Base-by-base conservation (phyloP, 2,329 filamentous ascomycete species). In the Mariannaea elegans region DNA sequence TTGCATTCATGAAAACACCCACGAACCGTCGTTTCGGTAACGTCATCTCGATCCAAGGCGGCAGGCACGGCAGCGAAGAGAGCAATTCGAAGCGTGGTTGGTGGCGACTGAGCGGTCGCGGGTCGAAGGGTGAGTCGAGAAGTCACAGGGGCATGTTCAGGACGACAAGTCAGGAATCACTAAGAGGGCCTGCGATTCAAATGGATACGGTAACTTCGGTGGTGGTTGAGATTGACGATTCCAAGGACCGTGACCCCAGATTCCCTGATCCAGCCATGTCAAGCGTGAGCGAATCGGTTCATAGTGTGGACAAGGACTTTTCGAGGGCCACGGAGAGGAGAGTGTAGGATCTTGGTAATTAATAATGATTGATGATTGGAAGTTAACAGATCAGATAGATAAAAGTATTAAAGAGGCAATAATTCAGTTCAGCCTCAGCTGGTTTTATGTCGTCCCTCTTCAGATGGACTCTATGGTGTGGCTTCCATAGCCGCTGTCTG, bases 1-100 rank as follows among this genome's bases (percentile, higher is more conserved):
- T 87, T 56, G 73, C 79, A 0, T 84, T 84, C 54, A 77, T 84
- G 72, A 74, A 80, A 18, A 78, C 78, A 1, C 74, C 77, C 0
- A 68, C 68, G 3, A 72, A 71, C 9, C 72, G 75, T 4, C 71
- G 70, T 18, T 79, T 77, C 36, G 80, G 80, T 4, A 82, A 82
- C 54, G 76, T 78, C 10, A 76, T 81, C 1, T 75, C 72, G 18
- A 72, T 76, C n/a, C 72, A 75, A 19, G 74, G 74, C 2, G 74
- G 74, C n/a, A 29, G 45, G 13, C 63, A 53, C 13, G 42, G 42
- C 12, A 8, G 39, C 13, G 56, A 63, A 9, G 66, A 65, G 8
- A 39, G 32, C 3, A 50, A 49, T 13, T 53, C 57, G 2, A 48
- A 60, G 1, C 71, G 69, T 8, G 65, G 72, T 2, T 74, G 72